Percentiles rank a stretch among this genome's conserved stretches.
Conservation (phyloP, 2,329 filamentous ascomycete genomes). For the Cordyceps javanica region DNA sequence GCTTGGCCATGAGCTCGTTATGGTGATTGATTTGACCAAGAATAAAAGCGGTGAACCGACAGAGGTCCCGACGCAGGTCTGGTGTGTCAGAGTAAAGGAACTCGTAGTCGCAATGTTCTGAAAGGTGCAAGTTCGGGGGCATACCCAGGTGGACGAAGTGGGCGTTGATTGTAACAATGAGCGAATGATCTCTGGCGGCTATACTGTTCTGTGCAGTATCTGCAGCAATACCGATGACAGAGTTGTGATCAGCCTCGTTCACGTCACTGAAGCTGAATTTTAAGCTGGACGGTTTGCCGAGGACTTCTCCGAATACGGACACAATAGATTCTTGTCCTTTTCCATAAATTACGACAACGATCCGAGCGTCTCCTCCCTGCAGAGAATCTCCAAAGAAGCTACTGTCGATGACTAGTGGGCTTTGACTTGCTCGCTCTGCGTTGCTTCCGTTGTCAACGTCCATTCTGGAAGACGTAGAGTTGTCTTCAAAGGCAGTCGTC, state of each 20-base stretch:
- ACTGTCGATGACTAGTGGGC: slow-evolving; percentile 29
- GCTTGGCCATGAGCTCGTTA: slow-evolving; percentile 69
- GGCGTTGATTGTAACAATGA: slow-evolving; percentile 66
- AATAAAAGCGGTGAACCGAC: slow-evolving; percentile 72
- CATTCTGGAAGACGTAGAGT: slow-evolving; percentile 17
- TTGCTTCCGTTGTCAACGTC: slow-evolving; percentile 30
- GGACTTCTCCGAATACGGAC: slow-evolving; percentile 67
- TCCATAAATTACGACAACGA: slow-evolving; percentile 63
- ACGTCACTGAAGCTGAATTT: slow-evolving; percentile 50
- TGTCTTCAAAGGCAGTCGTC: slow-evolving; percentile 20
- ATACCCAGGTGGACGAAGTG: slow-evolving; percentile 68
- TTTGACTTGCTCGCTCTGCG: slow-evolving; percentile 30
- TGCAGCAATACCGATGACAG: slow-evolving; percentile 62
- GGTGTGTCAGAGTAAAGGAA: slow-evolving; percentile 72
- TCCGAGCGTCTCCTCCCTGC: slow-evolving; percentile 49
- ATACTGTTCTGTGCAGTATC: slow-evolving; percentile 52
- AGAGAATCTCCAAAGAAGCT: slow-evolving; percentile 40
- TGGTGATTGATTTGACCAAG: slow-evolving; percentile 75
- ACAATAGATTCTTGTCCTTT: slow-evolving; percentile 68
- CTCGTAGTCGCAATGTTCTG: slow-evolving; percentile 72
- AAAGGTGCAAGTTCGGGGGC: slow-evolving; percentile 60
- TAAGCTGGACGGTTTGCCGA: slow-evolving; percentile 65
- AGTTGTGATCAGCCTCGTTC: slow-evolving; percentile 48
- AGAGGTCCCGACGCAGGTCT: slow-evolving; percentile 68
- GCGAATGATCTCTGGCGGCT: slow-evolving; percentile 47